Evolutionary conservation across 345 rosid species (phyloP).

Genomic region (Firmiana major): DNA sequence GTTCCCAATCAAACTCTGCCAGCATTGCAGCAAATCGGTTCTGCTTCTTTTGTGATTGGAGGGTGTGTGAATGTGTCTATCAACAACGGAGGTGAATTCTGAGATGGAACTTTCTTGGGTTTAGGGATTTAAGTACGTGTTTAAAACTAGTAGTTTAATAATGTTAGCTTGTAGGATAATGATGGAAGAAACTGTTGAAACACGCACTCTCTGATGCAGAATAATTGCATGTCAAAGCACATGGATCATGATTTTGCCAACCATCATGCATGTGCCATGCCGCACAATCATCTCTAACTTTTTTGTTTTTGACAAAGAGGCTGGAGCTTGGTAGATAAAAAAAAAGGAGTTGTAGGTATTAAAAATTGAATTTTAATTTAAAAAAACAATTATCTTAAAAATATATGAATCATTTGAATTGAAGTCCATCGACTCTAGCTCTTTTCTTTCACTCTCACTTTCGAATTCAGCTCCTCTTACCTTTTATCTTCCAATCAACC

Average conservation of each 20-base stretch:
- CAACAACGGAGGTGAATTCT: background rate
- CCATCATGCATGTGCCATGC: conserved; percentile 23
- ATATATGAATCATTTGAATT: too few relatives aligned
- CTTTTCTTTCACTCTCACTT: background rate
- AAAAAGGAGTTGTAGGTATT: too few relatives aligned
- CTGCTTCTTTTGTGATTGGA: background rate
- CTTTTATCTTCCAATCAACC: background rate
- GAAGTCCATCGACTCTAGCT: too few relatives aligned
- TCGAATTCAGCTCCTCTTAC: background rate
- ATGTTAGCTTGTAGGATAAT: background rate
- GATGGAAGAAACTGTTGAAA: background rate
- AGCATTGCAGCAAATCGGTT: background rate
- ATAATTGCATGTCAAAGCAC: conserved; percentile 9
- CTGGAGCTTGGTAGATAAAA: too few relatives aligned
- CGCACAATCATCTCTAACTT: conserved; percentile 8
- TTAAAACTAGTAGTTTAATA: background rate
- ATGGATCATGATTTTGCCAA: conserved; percentile 20
- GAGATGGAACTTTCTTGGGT: background rate
- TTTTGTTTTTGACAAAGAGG: too few relatives aligned
- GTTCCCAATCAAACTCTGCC: background rate
- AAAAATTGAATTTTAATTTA: too few relatives aligned
- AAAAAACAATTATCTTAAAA: too few relatives aligned
- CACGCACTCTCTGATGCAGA: conserved; percentile 6
- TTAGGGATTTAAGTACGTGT: background rate
- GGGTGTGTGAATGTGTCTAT: background rate